phyloP scores from a whole-genome alignment of 768 basidiomycete species.

The Boletus subcaerulescens region DNA sequence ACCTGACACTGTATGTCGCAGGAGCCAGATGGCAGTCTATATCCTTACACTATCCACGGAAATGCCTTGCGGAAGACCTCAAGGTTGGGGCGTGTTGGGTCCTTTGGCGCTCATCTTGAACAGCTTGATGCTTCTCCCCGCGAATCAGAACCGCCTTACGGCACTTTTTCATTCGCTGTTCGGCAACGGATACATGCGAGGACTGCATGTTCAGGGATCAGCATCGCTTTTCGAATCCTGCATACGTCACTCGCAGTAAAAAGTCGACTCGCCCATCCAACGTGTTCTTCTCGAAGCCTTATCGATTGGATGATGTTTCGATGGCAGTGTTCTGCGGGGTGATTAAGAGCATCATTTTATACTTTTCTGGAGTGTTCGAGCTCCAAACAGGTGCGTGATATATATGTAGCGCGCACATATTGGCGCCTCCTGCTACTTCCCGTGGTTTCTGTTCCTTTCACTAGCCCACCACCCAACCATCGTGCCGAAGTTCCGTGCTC shows the following conservation, averaged over 20 bases:
- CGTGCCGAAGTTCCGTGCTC: neutral
- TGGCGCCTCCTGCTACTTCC: neutral
- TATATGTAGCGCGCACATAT: constrained; percentile 16
- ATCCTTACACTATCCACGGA: constrained; percentile 7
- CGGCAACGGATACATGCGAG: constrained; percentile 6
- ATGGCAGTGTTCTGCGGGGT: constrained; percentile 3
- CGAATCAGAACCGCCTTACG: constrained; percentile 2
- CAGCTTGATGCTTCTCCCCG: neutral
- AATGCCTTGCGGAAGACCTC: constrained; percentile 4
- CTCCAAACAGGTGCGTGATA: neutral
- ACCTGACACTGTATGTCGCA: constrained; percentile 1
- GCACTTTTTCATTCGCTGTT: constrained; percentile 1
- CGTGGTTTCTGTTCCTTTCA: neutral
- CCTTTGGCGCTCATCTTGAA: constrained; percentile 13
- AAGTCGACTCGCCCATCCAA: constrained; percentile 12
- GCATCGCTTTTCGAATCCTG: constrained; percentile 7
- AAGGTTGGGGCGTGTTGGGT: constrained; percentile 15
- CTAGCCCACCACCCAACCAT: neutral
- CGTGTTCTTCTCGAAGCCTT: constrained; percentile 9
- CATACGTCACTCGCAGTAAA: constrained; percentile 9
- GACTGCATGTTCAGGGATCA: constrained; percentile 17
- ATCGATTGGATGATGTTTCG: constrained; percentile 13
- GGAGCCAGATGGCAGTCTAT: constrained; percentile 10
- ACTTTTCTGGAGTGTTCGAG: constrained; percentile 2
- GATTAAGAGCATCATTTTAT: neutral